Percentiles rank a stretch among this genome's conserved stretches.
phyloP scores from a whole-genome alignment of 495 filamentous ascomycete species.

The Hyaloscypha finlandica region DNA sequence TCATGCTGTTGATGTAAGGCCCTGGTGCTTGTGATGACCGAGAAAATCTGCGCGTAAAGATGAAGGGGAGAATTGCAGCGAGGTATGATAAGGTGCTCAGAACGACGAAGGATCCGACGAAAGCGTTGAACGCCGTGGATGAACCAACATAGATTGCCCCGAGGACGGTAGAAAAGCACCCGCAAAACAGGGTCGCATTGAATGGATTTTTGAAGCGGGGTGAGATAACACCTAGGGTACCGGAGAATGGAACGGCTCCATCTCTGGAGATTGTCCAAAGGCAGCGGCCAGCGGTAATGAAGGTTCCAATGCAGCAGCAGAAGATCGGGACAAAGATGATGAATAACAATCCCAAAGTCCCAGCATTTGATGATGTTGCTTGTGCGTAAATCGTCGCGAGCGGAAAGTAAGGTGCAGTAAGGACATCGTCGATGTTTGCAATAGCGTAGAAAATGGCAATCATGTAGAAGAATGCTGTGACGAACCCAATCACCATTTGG shows the following conservation, averaged over 20 bases:
- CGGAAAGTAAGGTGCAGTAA: slow-evolving; percentile 62
- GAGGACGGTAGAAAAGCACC: slow-evolving; percentile 55
- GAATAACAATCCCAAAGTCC: slow-evolving; percentile 66
- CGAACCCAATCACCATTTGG: slow-evolving; percentile 59
- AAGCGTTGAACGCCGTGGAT: slow-evolving; percentile 65
- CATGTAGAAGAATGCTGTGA: slow-evolving; percentile 70
- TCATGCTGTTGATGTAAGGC: slow-evolving; percentile 20
- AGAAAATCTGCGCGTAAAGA: slow-evolving; percentile 53
- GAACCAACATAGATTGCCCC: slow-evolving; percentile 66
- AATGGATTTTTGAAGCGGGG: slow-evolving; percentile 54
- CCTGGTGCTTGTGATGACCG: slow-evolving; percentile 4
- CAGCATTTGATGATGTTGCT: slow-evolving; percentile 62
- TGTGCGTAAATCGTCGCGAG: slow-evolving; percentile 78
- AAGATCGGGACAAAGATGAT: slow-evolving; percentile 67
- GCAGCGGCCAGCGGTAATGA: slow-evolving; percentile 23
- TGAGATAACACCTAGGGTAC: slow-evolving; percentile 41
- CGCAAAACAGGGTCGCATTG: slow-evolving; percentile 59
- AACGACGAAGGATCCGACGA: slow-evolving; percentile 66
- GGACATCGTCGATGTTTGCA: slow-evolving; percentile 59
- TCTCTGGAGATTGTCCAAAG: slow-evolving; percentile 82
- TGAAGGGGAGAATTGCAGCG: slow-evolving; percentile 65
- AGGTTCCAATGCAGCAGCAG: slow-evolving; percentile 56
- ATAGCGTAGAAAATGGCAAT: slow-evolving; percentile 74
- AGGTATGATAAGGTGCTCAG: slow-evolving; percentile 66
- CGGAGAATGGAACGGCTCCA: slow-evolving; percentile 44